phyloP scores from a whole-genome alignment of 805 yeast genomes.

The Vanderwaltozyma yarrowii region DNA sequence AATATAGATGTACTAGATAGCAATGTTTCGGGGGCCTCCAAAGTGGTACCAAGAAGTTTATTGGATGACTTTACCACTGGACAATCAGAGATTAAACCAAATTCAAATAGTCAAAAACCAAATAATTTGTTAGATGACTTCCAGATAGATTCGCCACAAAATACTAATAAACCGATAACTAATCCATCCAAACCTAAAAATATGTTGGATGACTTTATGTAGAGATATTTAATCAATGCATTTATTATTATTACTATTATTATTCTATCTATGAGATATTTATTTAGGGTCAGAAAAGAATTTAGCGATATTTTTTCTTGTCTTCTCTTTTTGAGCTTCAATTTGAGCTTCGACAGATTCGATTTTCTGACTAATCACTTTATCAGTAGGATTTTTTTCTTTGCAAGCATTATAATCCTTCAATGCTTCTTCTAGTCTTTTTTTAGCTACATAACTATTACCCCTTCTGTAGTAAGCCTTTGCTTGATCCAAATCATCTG shows the following conservation, averaged over 20 bases:
- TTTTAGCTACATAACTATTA: constrained; percentile 33
- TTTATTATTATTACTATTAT: not conserved
- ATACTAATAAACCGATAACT: too few relatives aligned
- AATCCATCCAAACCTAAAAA: constrained; percentile 18
- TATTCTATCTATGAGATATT: not conserved
- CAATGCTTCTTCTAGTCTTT: constrained; percentile 41
- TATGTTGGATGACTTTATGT: constrained; percentile 28
- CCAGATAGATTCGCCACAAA: not conserved
- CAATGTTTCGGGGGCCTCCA: too few relatives aligned
- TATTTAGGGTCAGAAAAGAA: constrained; percentile 35
- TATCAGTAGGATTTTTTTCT: constrained; percentile 39
- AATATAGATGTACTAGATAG: too few relatives aligned
- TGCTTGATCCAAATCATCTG: constrained; percentile 36
- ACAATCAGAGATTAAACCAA: too few relatives aligned
- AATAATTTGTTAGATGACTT: constrained; percentile 5
- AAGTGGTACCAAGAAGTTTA: too few relatives aligned
- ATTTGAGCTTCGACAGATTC: constrained; percentile 32
- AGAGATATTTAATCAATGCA: constrained; percentile 1
- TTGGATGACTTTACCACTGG: too few relatives aligned
- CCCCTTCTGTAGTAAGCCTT: constrained; percentile 54
- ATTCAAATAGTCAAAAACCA: not conserved
- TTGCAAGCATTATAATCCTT: constrained; percentile 37
- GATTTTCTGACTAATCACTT: constrained; percentile 37
- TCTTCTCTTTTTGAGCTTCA: constrained; percentile 37
- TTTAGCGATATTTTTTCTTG: constrained; percentile 48